phyloP scores from a whole-genome alignment of 2,329 filamentous ascomycete genomes.

The Herpotrichia juniperi region DNA sequence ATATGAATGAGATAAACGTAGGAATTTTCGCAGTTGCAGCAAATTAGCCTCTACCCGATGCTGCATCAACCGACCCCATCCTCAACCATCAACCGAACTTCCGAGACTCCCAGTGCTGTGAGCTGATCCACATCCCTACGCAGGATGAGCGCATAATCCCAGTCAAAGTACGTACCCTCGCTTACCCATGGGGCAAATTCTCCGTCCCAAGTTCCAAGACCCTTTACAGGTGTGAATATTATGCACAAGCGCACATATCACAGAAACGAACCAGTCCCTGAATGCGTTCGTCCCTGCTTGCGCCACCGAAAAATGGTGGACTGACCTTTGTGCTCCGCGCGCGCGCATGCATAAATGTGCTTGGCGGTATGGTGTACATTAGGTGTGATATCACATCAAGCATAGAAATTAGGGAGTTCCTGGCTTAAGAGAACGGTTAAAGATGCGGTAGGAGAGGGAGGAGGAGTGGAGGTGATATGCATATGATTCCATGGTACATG shows the following conservation, averaged over 20 bases:
- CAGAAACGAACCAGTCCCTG: not conserved
- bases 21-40: not conserved
- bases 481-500: not conserved
- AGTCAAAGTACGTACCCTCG: not conserved
- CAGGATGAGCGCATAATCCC: not conserved
- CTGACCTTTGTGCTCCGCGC: slow-evolving; percentile 18
- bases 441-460: not conserved
- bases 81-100: not conserved
- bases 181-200: not conserved
- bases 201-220: not conserved
- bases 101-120: not conserved
- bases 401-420: no score
- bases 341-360: slow-evolving; percentile 2
- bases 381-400: not conserved
- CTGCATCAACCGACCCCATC: not conserved
- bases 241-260: not conserved
- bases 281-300: no score
- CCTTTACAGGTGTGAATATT: not conserved
- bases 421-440: no score
- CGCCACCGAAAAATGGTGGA: slow-evolving; percentile 10
- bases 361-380: not conserved
- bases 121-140: not conserved
- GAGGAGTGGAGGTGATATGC: not conserved
- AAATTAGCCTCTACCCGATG: not conserved
- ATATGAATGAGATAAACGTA: not conserved